These are phyloP conservation scores for Carex littledalei DNA, from an alignment of 176 grass and related monocot species.

Conservation along the genomic window DNA sequence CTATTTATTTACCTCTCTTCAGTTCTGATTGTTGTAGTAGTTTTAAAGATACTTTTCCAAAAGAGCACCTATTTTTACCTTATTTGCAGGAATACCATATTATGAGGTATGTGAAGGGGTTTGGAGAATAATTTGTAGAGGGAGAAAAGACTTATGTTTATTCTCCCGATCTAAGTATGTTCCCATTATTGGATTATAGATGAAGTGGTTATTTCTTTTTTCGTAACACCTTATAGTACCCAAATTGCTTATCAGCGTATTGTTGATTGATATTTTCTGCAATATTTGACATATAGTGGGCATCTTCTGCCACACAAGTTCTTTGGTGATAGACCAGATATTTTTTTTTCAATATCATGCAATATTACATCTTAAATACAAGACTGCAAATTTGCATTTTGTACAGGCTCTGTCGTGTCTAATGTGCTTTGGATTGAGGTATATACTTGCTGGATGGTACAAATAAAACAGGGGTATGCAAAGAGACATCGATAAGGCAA, in stretches of 20 bases:
- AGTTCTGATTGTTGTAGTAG: not conserved
- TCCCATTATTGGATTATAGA: not conserved
- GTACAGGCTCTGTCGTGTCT: constrained; percentile 74
- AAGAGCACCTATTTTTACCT: not conserved
- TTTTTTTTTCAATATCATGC: not conserved
- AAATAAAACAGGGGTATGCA: constrained; percentile 38
- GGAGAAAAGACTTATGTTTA: not conserved
- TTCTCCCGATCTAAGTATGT: not conserved
- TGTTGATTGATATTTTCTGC: constrained; percentile 6
- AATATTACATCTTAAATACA: not conserved
- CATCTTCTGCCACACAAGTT: not conserved
- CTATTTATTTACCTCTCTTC: not conserved
- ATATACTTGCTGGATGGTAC: constrained; percentile 94
- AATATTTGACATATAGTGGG: not conserved
- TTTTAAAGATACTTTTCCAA: not conserved
- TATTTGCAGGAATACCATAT: not conserved
- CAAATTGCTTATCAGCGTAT: not conserved
- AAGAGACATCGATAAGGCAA: not conserved
- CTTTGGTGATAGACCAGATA: not conserved
- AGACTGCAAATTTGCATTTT: constrained; percentile 18
- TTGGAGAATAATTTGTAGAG: not conserved
- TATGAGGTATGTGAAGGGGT: not conserved
- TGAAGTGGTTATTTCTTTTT: not conserved
- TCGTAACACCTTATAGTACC: not conserved
- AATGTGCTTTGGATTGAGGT: constrained; percentile 87